These are phyloP conservation scores for Cytospora schulzeri DNA, from an alignment of 2,329 filamentous ascomycete species.

Conservation along the genomic window DNA sequence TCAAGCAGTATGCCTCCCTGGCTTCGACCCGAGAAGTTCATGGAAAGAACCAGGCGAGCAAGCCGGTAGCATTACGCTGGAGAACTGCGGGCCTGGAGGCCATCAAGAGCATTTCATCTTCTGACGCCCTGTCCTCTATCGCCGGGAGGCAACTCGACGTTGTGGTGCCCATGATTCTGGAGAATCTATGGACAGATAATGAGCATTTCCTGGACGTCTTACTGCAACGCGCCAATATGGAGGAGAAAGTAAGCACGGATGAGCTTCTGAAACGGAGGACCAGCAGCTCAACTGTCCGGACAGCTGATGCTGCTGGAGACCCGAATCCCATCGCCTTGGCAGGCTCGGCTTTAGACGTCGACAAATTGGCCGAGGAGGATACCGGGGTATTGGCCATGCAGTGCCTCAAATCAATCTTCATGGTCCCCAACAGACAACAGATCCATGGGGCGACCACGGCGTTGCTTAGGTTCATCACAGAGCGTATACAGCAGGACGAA, in stretches of 20 bases:
- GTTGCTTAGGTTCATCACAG: conserved; percentile 73
- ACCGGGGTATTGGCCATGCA: conserved; percentile 82
- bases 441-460: conserved; percentile 75
- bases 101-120: conserved; percentile 77
- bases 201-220: conserved; percentile 70
- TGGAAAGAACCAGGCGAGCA: conserved; percentile 60
- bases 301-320: conserved; percentile 63
- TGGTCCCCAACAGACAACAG: conserved; percentile 78
- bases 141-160: conserved; percentile 75
- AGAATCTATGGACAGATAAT: conserved; percentile 79
- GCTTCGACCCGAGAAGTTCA: conserved; percentile 64
- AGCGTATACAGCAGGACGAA: conserved; percentile 56
- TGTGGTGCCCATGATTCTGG: conserved; percentile 81
- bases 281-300: conserved; percentile 78
- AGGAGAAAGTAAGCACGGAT: conserved; percentile 70
- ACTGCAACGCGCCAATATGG: conserved; percentile 65
- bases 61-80: conserved; percentile 78
- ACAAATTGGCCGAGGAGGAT: conserved; percentile 87
- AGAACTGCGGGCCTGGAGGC: conserved; percentile 74
- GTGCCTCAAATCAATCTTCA: conserved; percentile 84
- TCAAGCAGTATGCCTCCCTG: conserved; percentile 77
- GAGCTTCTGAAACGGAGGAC: conserved; percentile 66
- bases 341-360: conserved; percentile 81
- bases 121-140: conserved; percentile 76
- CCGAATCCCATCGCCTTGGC: conserved; percentile 73